A percentile compares a stretch with the other conserved stretches of the same genome.
Conservation (phyloP, 2,329 filamentous ascomycete species). For the Pseudocercospora vitis region DNA sequence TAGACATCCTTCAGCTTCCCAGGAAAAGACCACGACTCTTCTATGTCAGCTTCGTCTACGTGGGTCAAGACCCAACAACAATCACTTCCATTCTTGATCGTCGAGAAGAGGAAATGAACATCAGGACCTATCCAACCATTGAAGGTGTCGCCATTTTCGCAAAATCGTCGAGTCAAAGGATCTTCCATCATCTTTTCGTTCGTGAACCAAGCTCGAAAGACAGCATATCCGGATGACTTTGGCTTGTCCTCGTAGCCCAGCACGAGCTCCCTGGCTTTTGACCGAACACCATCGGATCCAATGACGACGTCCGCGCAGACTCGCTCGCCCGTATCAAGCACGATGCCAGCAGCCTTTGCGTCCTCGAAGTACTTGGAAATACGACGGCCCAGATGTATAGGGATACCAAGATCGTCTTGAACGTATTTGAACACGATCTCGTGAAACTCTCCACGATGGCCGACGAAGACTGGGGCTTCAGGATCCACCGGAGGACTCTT, state of each 20-base stretch:
- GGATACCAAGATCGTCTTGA: conserved; percentile 7
- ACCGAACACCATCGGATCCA: conserved; percentile 43
- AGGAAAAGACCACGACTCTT: conserved; percentile 5
- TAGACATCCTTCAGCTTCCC: conserved; percentile 2
- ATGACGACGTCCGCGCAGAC: conserved; percentile 40
- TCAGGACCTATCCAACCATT: conserved; percentile 1
- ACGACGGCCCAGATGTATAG: conserved; percentile 3
- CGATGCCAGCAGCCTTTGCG: not conserved
- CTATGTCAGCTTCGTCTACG: conserved; percentile 3
- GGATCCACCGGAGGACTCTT: not conserved
- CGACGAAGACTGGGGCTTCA: conserved; percentile 3
- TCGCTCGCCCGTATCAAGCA: conserved; percentile 1
- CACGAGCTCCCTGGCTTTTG: conserved; percentile 44
- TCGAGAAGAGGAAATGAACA: conserved; percentile 1
- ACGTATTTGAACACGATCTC: conserved; percentile 5
- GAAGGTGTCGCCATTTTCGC: conserved; percentile 24
- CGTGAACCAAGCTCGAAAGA: conserved; percentile 4
- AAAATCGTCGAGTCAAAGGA: conserved; percentile 43
- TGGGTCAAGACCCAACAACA: not conserved
- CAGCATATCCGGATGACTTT: conserved; percentile 40
- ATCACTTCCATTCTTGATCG: conserved; percentile 1
- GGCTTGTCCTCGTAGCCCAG: not conserved
- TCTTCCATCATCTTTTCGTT: conserved; percentile 6
- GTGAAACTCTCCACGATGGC: conserved; percentile 3
- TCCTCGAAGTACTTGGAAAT: conserved; percentile 3